phyloP scores from a whole-genome alignment of 169 alveolate genomes.

The Blepharisma undulans region DNA sequence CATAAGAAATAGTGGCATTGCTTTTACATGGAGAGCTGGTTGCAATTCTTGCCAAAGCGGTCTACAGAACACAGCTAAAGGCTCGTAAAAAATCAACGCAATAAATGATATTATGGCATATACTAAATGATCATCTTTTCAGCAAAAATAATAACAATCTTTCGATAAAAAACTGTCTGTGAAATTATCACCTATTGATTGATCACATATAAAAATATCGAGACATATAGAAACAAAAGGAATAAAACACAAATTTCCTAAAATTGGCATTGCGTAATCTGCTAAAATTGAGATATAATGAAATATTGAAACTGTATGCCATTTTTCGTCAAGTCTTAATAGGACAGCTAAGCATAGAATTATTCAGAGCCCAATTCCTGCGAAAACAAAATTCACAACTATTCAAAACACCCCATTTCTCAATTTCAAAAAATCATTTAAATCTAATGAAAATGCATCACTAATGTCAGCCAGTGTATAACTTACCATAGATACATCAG shows the following conservation, averaged over 20 bases:
- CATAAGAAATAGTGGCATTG: background rate
- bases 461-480: background rate
- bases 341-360: background rate
- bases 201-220: conserved; percentile 16
- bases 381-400: background rate
- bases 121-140: background rate
- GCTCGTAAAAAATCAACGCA: background rate
- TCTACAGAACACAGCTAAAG: background rate
- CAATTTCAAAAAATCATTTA: background rate
- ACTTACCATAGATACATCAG: background rate
- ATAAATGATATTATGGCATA: background rate
- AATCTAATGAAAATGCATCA: background rate
- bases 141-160: background rate
- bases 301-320: background rate
- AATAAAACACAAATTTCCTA: background rate
- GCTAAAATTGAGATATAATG: background rate
- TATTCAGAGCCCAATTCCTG: background rate
- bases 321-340: background rate
- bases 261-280: background rate
- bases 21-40: background rate
- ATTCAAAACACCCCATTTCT: background rate
- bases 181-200: background rate
- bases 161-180: background rate
- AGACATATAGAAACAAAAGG: background rate
- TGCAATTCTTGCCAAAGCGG: background rate